Evolutionary conservation across 2,329 filamentous ascomycete genomes (phyloP).

Genomic region (Stachybotrys chartarum): DNA sequence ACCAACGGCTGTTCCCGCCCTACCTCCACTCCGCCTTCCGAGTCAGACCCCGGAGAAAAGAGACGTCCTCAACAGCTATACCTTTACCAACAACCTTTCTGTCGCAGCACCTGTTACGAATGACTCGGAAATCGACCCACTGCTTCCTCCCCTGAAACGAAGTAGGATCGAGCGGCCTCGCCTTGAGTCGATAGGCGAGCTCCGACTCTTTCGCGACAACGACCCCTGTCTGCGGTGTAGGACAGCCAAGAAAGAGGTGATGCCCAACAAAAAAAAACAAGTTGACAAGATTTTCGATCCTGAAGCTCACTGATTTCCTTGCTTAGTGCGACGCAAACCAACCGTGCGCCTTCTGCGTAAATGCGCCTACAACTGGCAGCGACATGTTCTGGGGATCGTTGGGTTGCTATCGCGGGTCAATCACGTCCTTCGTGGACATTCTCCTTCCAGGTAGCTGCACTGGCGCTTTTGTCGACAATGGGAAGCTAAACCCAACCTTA

Average conservation of each 20-base stretch:
- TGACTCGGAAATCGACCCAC: slow-evolving; percentile 42
- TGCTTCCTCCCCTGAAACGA: slow-evolving; percentile 48
- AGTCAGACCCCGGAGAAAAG: slow-evolving; percentile 4
- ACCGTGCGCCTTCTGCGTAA: slow-evolving; percentile 39
- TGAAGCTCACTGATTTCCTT: slow-evolving; percentile 7
- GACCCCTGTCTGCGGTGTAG: slow-evolving; percentile 46
- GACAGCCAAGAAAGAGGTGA: slow-evolving; percentile 37
- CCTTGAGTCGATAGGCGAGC: slow-evolving; percentile 50
- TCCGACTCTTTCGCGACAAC: slow-evolving; percentile 39
- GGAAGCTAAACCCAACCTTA: slow-evolving; percentile 10
- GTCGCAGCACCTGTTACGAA: slow-evolving; percentile 28
- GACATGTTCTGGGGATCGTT: slow-evolving; percentile 40
- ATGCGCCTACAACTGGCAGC: slow-evolving; percentile 24
- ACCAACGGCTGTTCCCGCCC: slow-evolving; percentile 1
- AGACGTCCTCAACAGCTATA: slow-evolving; percentile 15
- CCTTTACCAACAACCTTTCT: slow-evolving; percentile 31
- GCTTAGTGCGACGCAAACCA: slow-evolving; percentile 45
- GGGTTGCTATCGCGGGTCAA: slow-evolving; percentile 43
- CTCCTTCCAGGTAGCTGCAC: slow-evolving; percentile 37
- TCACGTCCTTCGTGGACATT: slow-evolving; percentile 39
- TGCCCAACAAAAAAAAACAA: slow-evolving; percentile 5
- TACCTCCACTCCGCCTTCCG: slow-evolving; percentile 8
- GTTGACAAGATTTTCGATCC: too few species aligned
- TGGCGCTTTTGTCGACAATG: neutral
- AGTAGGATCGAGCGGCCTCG: slow-evolving; percentile 44